Evolutionary conservation across 768 basidiomycete genomes (phyloP), one percentile per base, ranked within the genome.

Genomic region (Rossbeevera mucosa): DNA sequence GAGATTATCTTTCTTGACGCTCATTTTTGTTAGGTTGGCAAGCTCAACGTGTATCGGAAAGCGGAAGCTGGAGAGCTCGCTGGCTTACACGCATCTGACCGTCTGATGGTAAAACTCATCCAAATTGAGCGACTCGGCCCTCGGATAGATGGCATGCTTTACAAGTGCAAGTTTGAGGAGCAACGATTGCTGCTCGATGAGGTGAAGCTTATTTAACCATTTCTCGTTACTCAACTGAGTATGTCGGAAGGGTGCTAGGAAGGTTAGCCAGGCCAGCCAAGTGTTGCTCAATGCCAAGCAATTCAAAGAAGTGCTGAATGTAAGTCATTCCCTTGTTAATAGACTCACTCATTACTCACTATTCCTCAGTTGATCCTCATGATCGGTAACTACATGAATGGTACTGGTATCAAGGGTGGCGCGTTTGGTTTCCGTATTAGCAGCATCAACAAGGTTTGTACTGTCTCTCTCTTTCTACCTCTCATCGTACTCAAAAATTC

Each of bases 371-470:
- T 99, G 38, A 96, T 98, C 58, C 83, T 99, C 13, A 78, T 94
- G 60, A 82, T 99, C 59, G 95, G 95, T 40, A 99, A 99, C 68
- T 99, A 93, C 69, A 94, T 98, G 86, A 99, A 99, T 65, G 92
- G 94, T 6, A 88, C 92, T 48, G 93, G 94, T 49, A 80, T 92
- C 61, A 96, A 95, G 68, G 95, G 95, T 50, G 94, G 94, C 28
- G 96, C 96, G 1, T 95, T 91, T 61, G 95, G 95, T 53, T 99
- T 99, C 80, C 84, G 89, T 62, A 83, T 98, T 48, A 93, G 91
- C 72, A 95, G 94, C 69, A 94, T 99, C 71, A 98, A 99, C 74
- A 94, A 94, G 79, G 93, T 86, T 62, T 56, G 72, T 41, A 4
- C 41, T 13, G 56, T 20, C 18, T 44, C 6, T 42, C 8, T 21